Percentiles rank a stretch among this genome's conserved stretches.
phyloP scores from a whole-genome alignment of 345 rosid genomes.

The Sisymbrium irio region DNA sequence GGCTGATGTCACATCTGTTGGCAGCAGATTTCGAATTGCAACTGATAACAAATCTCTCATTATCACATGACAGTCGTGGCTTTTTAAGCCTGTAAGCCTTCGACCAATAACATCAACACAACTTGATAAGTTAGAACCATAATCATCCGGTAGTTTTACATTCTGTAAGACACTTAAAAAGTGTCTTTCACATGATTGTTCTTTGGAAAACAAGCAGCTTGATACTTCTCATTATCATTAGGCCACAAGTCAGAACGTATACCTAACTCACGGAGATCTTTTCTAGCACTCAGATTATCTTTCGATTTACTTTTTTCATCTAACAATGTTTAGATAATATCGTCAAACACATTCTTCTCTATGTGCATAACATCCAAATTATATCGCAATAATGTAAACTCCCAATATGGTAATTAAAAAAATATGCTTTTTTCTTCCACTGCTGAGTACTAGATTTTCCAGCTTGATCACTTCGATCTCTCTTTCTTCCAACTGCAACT shows the following conservation, averaged over 20 bases:
- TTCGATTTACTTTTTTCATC: not conserved
- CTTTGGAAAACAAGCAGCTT: not conserved
- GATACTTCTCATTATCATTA: not conserved
- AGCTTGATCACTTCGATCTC: not conserved
- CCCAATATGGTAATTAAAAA: not conserved
- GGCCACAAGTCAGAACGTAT: not conserved
- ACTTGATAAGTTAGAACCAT: not conserved
- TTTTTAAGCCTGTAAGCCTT: not conserved
- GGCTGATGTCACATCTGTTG: not conserved
- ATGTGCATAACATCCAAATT: constrained; percentile 1
- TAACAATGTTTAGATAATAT: not conserved
- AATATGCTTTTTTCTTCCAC: not conserved
- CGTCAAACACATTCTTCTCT: constrained; percentile 5
- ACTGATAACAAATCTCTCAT: not conserved
- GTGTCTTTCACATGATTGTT: not conserved
- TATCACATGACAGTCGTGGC: not conserved
- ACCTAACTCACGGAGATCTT: not conserved
- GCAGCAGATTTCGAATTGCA: not conserved
- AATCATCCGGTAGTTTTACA: not conserved
- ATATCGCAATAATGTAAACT: not conserved
- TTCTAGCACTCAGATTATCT: not conserved
- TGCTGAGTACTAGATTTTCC: not conserved
- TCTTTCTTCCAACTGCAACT: not conserved
- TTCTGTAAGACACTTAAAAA: not conserved
- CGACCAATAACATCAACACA: not conserved